These are phyloP conservation scores for Trichaptum fuscoviolaceum DNA, from an alignment of 768 basidiomycete species.

Conservation along the genomic window DNA sequence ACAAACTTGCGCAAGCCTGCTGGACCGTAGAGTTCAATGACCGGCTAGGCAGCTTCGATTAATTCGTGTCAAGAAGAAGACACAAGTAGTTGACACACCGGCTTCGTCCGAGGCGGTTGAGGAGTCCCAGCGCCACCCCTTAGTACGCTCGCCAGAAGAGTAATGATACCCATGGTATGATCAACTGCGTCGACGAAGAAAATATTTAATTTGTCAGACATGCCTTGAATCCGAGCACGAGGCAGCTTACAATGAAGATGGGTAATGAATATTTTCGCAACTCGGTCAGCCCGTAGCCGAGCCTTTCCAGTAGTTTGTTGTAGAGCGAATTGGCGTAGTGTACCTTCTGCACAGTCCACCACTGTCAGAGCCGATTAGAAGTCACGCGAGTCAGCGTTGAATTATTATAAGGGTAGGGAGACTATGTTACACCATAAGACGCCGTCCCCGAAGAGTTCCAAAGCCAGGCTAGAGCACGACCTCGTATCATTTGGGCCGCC, in stretches of 20 bases:
- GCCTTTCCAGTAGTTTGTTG: constrained; percentile 33
- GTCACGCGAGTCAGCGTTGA: not conserved
- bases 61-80: constrained; percentile 11
- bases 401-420: not conserved
- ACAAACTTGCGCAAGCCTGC: constrained; percentile 72
- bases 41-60: constrained; percentile 30
- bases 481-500: constrained; percentile 70
- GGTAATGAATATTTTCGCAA: constrained; percentile 74
- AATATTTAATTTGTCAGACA: constrained; percentile 2
- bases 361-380: constrained; percentile 34
- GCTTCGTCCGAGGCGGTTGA: constrained; percentile 13
- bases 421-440: constrained; percentile 57
- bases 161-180: constrained; percentile 70
- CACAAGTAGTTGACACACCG: constrained; percentile 9
- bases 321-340: constrained; percentile 57
- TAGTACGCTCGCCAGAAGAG: constrained; percentile 56
- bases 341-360: constrained; percentile 84
- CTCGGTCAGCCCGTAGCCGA: constrained; percentile 19
- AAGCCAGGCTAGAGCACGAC: constrained; percentile 70
- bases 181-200: constrained; percentile 40
- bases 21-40: constrained; percentile 74
- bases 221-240: not conserved
- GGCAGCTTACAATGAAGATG: constrained; percentile 68
- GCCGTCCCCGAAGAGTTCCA: constrained; percentile 48
- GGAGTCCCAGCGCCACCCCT: constrained; percentile 12